A percentile compares a stretch with the other conserved stretches of the same genome.
These are phyloP conservation scores for Nicotiana otophora DNA, from an alignment of 257 asterid genomes.

Conservation along the genomic window DNA sequence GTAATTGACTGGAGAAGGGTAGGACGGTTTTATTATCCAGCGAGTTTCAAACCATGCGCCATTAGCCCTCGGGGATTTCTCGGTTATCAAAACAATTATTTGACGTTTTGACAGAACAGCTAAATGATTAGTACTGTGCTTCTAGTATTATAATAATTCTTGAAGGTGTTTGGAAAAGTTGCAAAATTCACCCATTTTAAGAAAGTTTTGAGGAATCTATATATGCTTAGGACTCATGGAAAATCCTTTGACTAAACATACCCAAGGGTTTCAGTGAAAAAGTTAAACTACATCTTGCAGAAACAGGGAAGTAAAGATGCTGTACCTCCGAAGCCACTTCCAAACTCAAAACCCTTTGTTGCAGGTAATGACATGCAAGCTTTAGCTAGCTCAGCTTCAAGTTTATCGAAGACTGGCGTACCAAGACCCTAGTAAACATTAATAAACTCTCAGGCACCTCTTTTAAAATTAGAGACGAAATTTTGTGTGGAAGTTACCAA, in stretches of 20 bases:
- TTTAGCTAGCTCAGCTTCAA: constrained; percentile 96
- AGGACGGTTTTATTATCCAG: too few relatives aligned
- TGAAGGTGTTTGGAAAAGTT: not conserved
- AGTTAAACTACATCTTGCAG: constrained; percentile 9
- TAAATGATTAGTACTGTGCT: not conserved
- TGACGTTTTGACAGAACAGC: not conserved
- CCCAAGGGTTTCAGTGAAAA: not conserved
- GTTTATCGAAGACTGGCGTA: constrained; percentile 95
- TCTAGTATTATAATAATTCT: not conserved
- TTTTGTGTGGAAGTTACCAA: not conserved
- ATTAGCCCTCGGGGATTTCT: too few relatives aligned
- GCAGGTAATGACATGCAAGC: constrained; percentile 94
- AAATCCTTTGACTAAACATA: not conserved
- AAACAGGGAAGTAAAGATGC: not conserved
- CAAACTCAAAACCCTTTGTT: constrained; percentile 94
- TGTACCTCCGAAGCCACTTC: constrained; percentile 91
- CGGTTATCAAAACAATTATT: not conserved
- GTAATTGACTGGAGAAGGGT: too few relatives aligned
- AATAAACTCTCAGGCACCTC: constrained; percentile 17
- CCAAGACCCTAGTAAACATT: constrained; percentile 73
- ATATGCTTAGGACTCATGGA: constrained; percentile 2
- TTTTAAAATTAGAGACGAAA: not conserved
- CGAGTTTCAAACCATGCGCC: too few relatives aligned
- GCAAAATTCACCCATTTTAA: not conserved
- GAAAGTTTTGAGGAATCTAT: not conserved